Evolutionary conservation across 495 filamentous ascomycete species (phyloP).

Genomic region (Penicillium samsonianum): DNA sequence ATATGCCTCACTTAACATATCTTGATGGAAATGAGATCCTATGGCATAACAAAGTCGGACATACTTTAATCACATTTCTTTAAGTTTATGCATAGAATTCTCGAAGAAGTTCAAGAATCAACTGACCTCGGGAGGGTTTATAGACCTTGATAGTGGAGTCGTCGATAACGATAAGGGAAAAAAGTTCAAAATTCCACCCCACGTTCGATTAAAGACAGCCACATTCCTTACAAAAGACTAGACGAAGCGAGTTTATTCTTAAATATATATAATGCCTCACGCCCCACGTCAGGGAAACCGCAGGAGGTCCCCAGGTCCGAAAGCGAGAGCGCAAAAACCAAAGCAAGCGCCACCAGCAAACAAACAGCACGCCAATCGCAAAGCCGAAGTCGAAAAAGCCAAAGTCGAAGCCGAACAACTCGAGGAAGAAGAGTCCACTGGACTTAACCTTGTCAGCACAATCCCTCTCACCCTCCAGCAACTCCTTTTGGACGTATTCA

Average conservation of each 20-base stretch:
- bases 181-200: constrained; percentile 16
- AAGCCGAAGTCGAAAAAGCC: constrained; percentile 17
- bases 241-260: not conserved
- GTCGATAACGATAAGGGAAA: constrained; percentile 16
- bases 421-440: constrained; percentile 10
- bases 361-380: constrained; percentile 18
- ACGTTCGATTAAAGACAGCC: not conserved
- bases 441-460: constrained; percentile 32
- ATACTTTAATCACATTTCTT: not conserved
- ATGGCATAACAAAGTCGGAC: not conserved
- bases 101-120: not conserved
- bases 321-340: constrained; percentile 1
- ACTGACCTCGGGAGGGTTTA: not conserved
- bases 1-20: not conserved
- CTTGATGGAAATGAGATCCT: not conserved
- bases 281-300: constrained; percentile 17
- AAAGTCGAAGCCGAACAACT: constrained; percentile 10
- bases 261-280: constrained; percentile 12
- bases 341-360: constrained; percentile 18
- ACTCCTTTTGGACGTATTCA: constrained; percentile 75
- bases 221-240: not conserved
- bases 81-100: not conserved
- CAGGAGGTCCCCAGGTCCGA: constrained; percentile 8
- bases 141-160: constrained; percentile 5
- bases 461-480: constrained; percentile 64